Evolutionary conservation across 257 asterid species (phyloP), one percentile per base, ranked within the genome.

Genomic region (Asclepias syriaca): DNA sequence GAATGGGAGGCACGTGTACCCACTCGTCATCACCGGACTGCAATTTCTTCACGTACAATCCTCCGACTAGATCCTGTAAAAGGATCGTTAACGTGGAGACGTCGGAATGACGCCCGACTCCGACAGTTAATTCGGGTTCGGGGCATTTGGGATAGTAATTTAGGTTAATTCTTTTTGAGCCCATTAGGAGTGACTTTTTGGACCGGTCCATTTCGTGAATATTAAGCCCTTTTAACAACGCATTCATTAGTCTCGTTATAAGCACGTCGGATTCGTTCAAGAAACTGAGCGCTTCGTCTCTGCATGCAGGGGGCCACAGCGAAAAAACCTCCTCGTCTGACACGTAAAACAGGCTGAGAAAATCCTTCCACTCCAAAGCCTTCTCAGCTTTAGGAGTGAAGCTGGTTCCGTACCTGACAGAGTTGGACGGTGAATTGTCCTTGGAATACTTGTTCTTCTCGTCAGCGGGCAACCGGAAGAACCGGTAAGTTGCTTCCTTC

Each of bases 321-420:
- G 71, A 45, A 14, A 76, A 68, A 29, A 79, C 83, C 40, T 77
- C 77, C 16, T 77, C 71, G 51, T 77, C 75, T 0, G 79, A 77
- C 34, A 77, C 79, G 40, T 80, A 73, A 50, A 77, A 80, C 19
- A 77, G 81, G 21, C 77, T 81, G 6, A 81, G 78, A 43, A 50
- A 81, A 77, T 81, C 85, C 68, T 81, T 81, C 85, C 85, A 81
- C 45, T 81, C 85, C 65, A 81, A 74, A 21, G 80, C 85, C 56
- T 74, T 81, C 70, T 74, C 85, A 4, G 80, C 79, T 48, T 39
- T 22, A 6, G 85, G 85, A 71, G 73, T 68, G 71, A 77, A 78
- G 43, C 85, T 77, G 1, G 82, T 81, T 15, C 80, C 82, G 24
- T 71, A 81, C 58, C 80, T 60, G 2, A 77, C 80, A 43, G 61